phyloP scores from a whole-genome alignment of 352 stramenopile species.

The Globisporangium spinosum region DNA sequence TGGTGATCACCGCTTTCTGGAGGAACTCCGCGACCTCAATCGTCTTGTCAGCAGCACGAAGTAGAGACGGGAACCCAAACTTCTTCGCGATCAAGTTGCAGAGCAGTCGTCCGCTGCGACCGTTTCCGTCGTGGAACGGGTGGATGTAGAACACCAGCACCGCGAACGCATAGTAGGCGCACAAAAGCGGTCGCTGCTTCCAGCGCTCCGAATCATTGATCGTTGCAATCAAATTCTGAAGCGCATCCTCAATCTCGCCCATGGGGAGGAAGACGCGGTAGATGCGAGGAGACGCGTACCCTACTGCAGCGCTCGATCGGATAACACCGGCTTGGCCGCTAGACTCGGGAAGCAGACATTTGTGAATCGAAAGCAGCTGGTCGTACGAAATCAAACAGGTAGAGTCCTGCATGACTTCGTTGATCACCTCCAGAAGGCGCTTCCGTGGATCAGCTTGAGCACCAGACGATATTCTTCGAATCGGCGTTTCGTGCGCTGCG shows the following conservation, averaged over 20 bases:
- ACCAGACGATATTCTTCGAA: constrained; percentile 12
- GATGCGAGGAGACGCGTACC: constrained; percentile 72
- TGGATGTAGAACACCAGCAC: constrained; percentile 84
- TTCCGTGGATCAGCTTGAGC: constrained; percentile 28
- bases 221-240: constrained; percentile 37
- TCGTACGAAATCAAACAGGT: constrained; percentile 49
- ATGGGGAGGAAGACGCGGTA: constrained; percentile 78
- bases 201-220: constrained; percentile 47
- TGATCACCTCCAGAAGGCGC: constrained; percentile 54
- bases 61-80: constrained; percentile 49
- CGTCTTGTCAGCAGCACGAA: constrained; percentile 76
- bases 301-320: constrained; percentile 56
- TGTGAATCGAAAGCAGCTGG: constrained; percentile 57
- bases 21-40: constrained; percentile 74
- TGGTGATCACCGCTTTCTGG: constrained; percentile 65
- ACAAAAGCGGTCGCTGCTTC: constrained; percentile 50
- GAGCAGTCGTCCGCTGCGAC: constrained; percentile 64
- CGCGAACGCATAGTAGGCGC: constrained; percentile 75
- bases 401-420: constrained; percentile 57
- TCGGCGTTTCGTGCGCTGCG: constrained; percentile 41
- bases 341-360: constrained; percentile 41
- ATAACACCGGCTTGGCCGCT: constrained; percentile 48
- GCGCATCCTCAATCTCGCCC: constrained; percentile 47
- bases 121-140: constrained; percentile 84
- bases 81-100: constrained; percentile 79